A percentile compares a stretch with the other conserved stretches of the same genome.
Conservation (phyloP, 805 yeast genomes). For the Starmerella riodocensis region DNA sequence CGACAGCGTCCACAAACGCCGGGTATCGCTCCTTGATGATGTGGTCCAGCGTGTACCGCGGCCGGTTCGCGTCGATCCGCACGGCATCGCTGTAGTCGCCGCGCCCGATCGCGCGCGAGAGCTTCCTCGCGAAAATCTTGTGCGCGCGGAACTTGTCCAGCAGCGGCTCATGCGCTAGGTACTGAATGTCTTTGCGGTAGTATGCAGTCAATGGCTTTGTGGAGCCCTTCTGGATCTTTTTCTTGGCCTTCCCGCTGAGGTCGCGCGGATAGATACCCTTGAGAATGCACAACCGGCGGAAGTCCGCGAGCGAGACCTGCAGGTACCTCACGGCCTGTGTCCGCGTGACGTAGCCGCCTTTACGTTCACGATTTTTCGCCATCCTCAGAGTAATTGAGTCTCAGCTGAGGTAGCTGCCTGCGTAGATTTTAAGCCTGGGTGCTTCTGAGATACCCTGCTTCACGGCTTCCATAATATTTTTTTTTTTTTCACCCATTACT, state of each 20-base stretch:
- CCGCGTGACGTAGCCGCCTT: slow-evolving; percentile 59
- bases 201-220: slow-evolving; percentile 92
- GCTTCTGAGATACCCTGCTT: not conserved
- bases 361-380: slow-evolving; percentile 18
- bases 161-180: slow-evolving; percentile 88
- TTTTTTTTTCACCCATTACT: slow-evolving; percentile 8
- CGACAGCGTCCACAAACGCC: slow-evolving; percentile 75
- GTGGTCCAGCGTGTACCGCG: slow-evolving; percentile 75
- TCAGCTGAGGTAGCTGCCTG: not conserved
- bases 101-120: slow-evolving; percentile 77
- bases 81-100: slow-evolving; percentile 87
- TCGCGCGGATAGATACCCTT: slow-evolving; percentile 91
- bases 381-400: slow-evolving; percentile 1
- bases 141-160: slow-evolving; percentile 85
- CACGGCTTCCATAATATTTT: slow-evolving; percentile 6
- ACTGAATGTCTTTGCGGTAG: slow-evolving; percentile 86
- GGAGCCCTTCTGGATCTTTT: slow-evolving; percentile 96
- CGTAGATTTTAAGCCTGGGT: too few species aligned
- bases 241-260: slow-evolving; percentile 77
- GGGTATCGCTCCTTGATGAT: slow-evolving; percentile 94
- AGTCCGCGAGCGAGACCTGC: slow-evolving; percentile 90
- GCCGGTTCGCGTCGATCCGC: slow-evolving; percentile 65
- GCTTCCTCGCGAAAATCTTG: slow-evolving; percentile 82
- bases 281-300: slow-evolving; percentile 85
- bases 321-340: slow-evolving; percentile 86